Conservation (phyloP, 2,329 filamentous ascomycete genomes). For the Monilinia fructicola region DNA sequence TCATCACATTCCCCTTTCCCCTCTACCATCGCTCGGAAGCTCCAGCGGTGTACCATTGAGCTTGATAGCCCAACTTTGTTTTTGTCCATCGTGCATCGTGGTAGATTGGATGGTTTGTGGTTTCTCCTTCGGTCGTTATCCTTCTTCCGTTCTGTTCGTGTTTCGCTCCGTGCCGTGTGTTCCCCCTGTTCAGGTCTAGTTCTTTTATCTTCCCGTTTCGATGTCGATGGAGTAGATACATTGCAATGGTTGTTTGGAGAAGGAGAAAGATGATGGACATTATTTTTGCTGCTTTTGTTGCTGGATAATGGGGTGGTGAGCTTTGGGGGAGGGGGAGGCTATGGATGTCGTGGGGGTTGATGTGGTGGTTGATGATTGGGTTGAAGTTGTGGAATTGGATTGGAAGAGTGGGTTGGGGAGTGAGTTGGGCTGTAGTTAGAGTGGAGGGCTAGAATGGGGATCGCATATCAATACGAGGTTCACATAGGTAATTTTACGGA, state of each 20-base stretch:
- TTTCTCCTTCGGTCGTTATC: too few relatives aligned
- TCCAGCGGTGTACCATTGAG: constrained; percentile 5
- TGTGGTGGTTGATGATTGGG: too few relatives aligned
- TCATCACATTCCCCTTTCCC: too few relatives aligned
- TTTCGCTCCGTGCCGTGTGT: too few relatives aligned
- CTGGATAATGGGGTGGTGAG: not conserved
- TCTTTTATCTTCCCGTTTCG: not conserved
- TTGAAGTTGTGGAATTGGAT: not conserved
- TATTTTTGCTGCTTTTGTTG: not conserved
- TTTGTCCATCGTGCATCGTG: constrained; percentile 17
- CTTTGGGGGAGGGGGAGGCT: not conserved
- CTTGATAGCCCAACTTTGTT: not conserved
- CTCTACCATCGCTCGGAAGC: too few relatives aligned
- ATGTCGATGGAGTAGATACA: not conserved
- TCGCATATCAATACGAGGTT: not conserved
- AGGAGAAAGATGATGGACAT: not conserved
- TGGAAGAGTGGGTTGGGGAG: not conserved
- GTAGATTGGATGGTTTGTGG: not conserved
- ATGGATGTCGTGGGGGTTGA: too few relatives aligned
- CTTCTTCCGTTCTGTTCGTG: not conserved
- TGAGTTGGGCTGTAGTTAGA: not conserved
- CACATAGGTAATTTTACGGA: not conserved
- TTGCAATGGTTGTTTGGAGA: not conserved
- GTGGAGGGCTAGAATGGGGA: not conserved
- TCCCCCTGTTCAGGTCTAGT: not conserved